Percentiles rank a stretch among this genome's conserved stretches.
These are phyloP conservation scores for Amanita jacksonii DNA, from an alignment of 768 basidiomycete genomes.

Conservation along the genomic window DNA sequence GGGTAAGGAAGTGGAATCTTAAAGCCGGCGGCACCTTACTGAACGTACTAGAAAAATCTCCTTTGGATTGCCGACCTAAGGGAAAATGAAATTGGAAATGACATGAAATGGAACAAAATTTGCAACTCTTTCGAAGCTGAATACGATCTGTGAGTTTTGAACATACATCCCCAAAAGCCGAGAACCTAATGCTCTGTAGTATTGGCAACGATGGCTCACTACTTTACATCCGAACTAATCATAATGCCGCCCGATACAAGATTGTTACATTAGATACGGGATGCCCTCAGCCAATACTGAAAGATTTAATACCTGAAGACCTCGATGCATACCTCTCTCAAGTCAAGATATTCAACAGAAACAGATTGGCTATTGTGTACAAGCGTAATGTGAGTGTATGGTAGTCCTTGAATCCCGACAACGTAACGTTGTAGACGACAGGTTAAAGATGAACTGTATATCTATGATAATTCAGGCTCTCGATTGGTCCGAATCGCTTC, in stretches of 20 bases:
- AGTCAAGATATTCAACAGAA: constrained; percentile 33
- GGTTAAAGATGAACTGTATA: constrained; percentile 76
- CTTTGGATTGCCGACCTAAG: constrained; percentile 66
- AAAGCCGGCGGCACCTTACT: background rate
- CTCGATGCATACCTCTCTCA: constrained; percentile 50
- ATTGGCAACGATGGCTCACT: constrained; percentile 53
- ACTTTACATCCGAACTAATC: constrained; percentile 59
- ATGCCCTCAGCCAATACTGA: constrained; percentile 33
- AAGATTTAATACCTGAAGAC: constrained; percentile 63
- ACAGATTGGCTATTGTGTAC: constrained; percentile 54
- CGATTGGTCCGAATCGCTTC: constrained; percentile 46
- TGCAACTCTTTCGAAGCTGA: constrained; percentile 59
- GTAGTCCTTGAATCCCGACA: too few relatives aligned
- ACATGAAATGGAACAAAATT: constrained; percentile 67
- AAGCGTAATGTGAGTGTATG: constrained; percentile 53
- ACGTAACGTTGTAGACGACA: constrained; percentile 14
- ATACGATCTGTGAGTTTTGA: constrained; percentile 46
- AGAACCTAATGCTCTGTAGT: constrained; percentile 24
- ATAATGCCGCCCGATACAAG: constrained; percentile 56
- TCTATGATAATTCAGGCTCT: constrained; percentile 50
- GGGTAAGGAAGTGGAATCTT: constrained; percentile 28
- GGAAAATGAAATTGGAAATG: constrained; percentile 45
- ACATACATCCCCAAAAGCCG: constrained; percentile 6
- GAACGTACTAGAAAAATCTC: constrained; percentile 48
- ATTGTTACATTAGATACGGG: constrained; percentile 55